Percentiles rank a stretch among this genome's conserved stretches.
phyloP scores from a whole-genome alignment of 768 basidiomycete species.

The Lyophyllum semitale region DNA sequence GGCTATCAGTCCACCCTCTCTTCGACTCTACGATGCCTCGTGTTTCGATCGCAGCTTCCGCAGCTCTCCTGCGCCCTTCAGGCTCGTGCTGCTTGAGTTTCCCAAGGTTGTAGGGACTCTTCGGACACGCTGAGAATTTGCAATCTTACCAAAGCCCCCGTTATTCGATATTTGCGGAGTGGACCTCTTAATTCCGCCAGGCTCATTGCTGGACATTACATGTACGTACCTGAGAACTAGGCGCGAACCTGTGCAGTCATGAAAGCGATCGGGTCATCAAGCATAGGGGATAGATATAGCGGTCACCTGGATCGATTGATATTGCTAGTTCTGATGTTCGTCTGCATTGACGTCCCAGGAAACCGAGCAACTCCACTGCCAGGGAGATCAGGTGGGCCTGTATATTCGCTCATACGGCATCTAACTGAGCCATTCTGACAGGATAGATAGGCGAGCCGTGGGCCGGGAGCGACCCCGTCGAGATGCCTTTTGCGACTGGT shows the following conservation, averaged over 20 bases:
- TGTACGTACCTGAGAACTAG: not conserved
- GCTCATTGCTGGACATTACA: not conserved
- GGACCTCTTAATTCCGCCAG: not conserved
- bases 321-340: not conserved
- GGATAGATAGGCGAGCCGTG: not conserved
- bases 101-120: not conserved
- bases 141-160: not conserved
- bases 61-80: not conserved
- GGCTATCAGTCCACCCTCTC: not conserved
- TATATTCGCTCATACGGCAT: not conserved
- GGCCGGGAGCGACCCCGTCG: not conserved
- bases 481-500: not conserved
- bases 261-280: not conserved
- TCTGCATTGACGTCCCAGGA: not conserved
- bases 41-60: not conserved
- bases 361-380: slow-evolving; percentile 1
- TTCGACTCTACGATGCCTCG: slow-evolving; percentile 1
- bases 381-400: not conserved
- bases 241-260: not conserved
- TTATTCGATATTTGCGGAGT: not conserved
- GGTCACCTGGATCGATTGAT: not conserved
- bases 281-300: not conserved
- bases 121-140: slow-evolving; percentile 2
- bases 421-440: not conserved
- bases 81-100: not conserved